Percentiles rank a stretch among this genome's conserved stretches.
Conservation (phyloP, 75 land plant genomes). For the Picea glauca region DNA sequence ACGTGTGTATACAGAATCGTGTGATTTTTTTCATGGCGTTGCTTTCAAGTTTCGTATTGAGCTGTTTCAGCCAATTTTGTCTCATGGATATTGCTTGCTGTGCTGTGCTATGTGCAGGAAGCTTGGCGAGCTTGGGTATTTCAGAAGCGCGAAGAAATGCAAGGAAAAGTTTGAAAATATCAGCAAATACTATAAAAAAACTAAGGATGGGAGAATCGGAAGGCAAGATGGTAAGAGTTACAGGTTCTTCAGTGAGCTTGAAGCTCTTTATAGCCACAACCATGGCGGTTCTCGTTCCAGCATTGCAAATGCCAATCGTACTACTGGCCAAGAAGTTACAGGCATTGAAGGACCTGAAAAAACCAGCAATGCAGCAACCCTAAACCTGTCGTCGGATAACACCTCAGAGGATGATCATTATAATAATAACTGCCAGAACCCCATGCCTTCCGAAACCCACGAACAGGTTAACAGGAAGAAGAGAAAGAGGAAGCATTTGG, state of each 20-base stretch:
- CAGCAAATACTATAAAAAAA: not conserved
- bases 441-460: not conserved
- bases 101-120: slow-evolving; percentile 20
- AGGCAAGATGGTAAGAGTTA: slow-evolving; percentile 51
- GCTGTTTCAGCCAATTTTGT: no score
- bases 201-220: slow-evolving; percentile 18
- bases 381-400: not conserved
- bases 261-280: slow-evolving; percentile 22
- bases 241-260: slow-evolving; percentile 39
- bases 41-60: no score
- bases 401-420: slow-evolving; percentile 2
- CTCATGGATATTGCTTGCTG: no score
- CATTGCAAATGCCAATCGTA: not conserved
- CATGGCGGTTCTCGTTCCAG: not conserved
- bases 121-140: slow-evolving; percentile 48
- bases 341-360: not conserved
- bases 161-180: slow-evolving; percentile 49
- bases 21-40: no score
- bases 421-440: not conserved
- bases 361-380: slow-evolving; percentile 2
- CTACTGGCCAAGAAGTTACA: not conserved
- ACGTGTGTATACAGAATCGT: not conserved
- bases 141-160: slow-evolving; percentile 48
- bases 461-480: slow-evolving; percentile 15
- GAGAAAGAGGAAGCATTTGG: slow-evolving; percentile 30